These are phyloP conservation scores for Trypanosoma cruzi DNA, from an alignment of 208 protist species.

Conservation along the genomic window DNA sequence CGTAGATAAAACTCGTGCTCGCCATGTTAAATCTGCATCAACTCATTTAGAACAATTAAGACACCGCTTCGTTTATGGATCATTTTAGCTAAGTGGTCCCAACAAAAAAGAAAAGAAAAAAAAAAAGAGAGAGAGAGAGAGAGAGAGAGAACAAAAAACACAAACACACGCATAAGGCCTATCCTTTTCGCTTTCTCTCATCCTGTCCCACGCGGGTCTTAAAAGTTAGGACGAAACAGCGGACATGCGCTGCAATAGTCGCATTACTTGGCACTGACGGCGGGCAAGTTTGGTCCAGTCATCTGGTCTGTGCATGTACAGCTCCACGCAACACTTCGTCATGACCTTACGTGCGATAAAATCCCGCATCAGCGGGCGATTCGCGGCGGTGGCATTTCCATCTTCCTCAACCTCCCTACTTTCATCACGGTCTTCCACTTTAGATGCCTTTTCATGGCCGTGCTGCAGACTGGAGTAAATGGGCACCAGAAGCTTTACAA, in stretches of 20 bases:
- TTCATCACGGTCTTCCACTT: slow-evolving; percentile 8
- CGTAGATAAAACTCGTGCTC: background rate
- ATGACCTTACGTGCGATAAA: slow-evolving; percentile 85
- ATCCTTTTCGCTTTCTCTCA: background rate
- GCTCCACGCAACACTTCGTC: slow-evolving; percentile 86
- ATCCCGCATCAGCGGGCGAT: slow-evolving; percentile 30
- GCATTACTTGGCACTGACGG: slow-evolving; percentile 80
- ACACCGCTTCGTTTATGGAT: slow-evolving; percentile 4
- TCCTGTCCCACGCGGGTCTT: background rate
- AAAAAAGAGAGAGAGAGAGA: background rate
- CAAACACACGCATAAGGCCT: background rate
- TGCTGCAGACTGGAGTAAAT: slow-evolving; percentile 39
- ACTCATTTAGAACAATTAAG: background rate
- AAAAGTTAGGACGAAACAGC: slow-evolving; percentile 4
- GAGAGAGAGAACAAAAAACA: background rate
- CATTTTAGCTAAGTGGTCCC: background rate
- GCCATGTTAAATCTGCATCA: background rate
- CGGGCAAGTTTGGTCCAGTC: slow-evolving; percentile 82
- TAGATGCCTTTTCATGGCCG: slow-evolving; percentile 13
- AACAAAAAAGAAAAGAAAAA: too few species aligned
- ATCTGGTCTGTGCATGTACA: slow-evolving; percentile 83
- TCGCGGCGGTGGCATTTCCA: slow-evolving; percentile 5
- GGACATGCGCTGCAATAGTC: slow-evolving; percentile 57
- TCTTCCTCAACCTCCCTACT: slow-evolving; percentile 11
- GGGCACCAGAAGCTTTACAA: slow-evolving; percentile 71